Evolutionary conservation across 2,329 filamentous ascomycete genomes (phyloP).

Genomic region (Colletotrichum cereale): DNA sequence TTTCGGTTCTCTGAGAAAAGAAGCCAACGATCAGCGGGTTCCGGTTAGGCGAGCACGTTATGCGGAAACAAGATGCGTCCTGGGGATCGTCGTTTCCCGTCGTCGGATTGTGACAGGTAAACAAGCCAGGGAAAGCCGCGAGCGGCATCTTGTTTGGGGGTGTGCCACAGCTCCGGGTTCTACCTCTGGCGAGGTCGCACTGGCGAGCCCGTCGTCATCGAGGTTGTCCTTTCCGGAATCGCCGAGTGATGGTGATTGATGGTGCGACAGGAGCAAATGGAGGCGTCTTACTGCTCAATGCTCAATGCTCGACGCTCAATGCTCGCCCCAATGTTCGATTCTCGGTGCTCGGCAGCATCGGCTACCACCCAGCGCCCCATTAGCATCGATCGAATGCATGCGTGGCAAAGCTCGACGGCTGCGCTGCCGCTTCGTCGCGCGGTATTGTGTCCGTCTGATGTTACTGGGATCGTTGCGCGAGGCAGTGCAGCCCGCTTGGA

Average conservation of each 20-base stretch:
- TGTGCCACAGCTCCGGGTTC: slow-evolving; percentile 15
- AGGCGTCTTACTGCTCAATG: slow-evolving; percentile 12
- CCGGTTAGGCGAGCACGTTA: slow-evolving; percentile 7
- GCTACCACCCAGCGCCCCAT: not conserved
- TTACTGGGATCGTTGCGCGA: slow-evolving; percentile 29
- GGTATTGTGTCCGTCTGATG: slow-evolving; percentile 23
- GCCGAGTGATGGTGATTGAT: slow-evolving; percentile 2
- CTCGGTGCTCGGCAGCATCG: not conserved
- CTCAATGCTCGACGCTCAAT: not conserved
- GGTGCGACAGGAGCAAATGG: slow-evolving; percentile 3
- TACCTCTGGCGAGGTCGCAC: not conserved
- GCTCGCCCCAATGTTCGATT: not conserved
- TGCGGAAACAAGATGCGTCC: slow-evolving; percentile 19
- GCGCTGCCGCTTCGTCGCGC: slow-evolving; percentile 18
- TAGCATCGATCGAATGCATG: not conserved
- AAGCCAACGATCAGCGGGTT: not conserved
- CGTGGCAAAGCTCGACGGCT: slow-evolving; percentile 14
- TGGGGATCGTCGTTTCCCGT: slow-evolving; percentile 10
- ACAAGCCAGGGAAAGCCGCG: slow-evolving; percentile 18
- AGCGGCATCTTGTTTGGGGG: slow-evolving; percentile 8
- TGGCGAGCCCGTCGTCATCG: slow-evolving; percentile 7
- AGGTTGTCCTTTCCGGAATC: slow-evolving; percentile 3
- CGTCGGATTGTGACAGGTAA: slow-evolving; percentile 18
- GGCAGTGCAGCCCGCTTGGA: slow-evolving; percentile 31
- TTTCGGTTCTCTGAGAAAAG: slow-evolving; percentile 12